Conservation (phyloP, 768 basidiomycete species). For the Suillus paluster region DNA sequence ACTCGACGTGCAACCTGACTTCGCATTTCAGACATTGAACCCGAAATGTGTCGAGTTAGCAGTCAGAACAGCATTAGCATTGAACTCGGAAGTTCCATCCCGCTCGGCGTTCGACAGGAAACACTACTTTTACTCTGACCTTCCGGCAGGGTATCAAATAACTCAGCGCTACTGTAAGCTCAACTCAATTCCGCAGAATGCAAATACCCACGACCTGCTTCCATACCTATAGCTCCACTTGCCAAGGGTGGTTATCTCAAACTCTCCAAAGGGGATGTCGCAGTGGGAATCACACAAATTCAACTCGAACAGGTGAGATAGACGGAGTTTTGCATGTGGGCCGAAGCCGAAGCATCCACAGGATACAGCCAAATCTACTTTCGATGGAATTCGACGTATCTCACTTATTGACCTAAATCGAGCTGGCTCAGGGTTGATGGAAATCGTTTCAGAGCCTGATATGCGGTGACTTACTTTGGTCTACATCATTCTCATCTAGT, state of each 20-base stretch:
- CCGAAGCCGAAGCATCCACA: slow-evolving; percentile 32
- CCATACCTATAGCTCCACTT: slow-evolving; percentile 63
- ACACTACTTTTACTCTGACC: slow-evolving; percentile 97
- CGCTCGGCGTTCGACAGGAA: slow-evolving; percentile 93
- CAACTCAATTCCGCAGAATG: neutral
- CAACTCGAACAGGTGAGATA: slow-evolving; percentile 88
- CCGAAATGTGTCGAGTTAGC: slow-evolving; percentile 77
- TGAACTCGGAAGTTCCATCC: slow-evolving; percentile 64
- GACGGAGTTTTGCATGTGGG: too few species aligned
- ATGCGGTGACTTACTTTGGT: slow-evolving; percentile 52
- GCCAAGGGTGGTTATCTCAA: slow-evolving; percentile 68
- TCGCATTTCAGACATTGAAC: slow-evolving; percentile 55
- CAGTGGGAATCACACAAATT: slow-evolving; percentile 89
- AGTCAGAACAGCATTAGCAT: slow-evolving; percentile 78
- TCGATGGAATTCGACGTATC: slow-evolving; percentile 50
- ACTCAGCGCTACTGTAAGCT: slow-evolving; percentile 80
- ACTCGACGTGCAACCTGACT: slow-evolving; percentile 11
- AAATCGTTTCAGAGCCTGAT: slow-evolving; percentile 95
- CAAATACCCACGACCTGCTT: neutral
- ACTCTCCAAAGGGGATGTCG: slow-evolving; percentile 43
- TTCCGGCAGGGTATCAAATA: slow-evolving; percentile 95
- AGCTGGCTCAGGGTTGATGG: slow-evolving; percentile 88
- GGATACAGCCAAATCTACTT: slow-evolving; percentile 92
- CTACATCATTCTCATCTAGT: neutral
- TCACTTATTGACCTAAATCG: slow-evolving; percentile 87